A percentile compares a stretch with the other conserved stretches of the same genome.
These are phyloP conservation scores for Penicillium coffeae DNA, from an alignment of 495 filamentous ascomycete genomes.

Conservation along the genomic window DNA sequence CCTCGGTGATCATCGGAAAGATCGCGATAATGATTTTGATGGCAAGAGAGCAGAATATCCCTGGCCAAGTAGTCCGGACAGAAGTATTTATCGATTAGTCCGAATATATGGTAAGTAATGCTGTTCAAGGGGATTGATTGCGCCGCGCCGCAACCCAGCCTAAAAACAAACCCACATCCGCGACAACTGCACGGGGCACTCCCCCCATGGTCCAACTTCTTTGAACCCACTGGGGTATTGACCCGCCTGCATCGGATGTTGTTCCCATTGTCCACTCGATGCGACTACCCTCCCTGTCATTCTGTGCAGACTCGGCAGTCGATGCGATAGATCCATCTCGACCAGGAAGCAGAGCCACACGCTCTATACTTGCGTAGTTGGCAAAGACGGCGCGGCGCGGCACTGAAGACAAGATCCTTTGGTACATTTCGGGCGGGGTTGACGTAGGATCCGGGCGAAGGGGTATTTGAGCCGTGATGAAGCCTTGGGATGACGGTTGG, in stretches of 20 bases:
- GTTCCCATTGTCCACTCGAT: slow-evolving; percentile 69
- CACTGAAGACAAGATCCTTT: slow-evolving; percentile 22
- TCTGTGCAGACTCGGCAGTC: too few species aligned
- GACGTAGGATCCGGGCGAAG: slow-evolving; percentile 35
- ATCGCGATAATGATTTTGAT: too few species aligned
- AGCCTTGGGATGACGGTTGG: slow-evolving; percentile 25
- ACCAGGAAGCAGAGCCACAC: slow-evolving; percentile 37
- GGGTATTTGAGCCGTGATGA: slow-evolving; percentile 54
- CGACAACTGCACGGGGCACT: slow-evolving; percentile 61
- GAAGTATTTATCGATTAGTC: too few species aligned
- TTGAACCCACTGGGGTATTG: slow-evolving; percentile 65
- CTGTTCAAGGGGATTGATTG: neutral
- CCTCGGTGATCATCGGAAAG: too few species aligned
- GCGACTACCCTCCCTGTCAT: neutral
- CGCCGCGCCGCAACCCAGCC: slow-evolving; percentile 45
- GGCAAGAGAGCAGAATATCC: too few species aligned
- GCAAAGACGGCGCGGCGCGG: slow-evolving; percentile 48
- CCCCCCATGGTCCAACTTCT: slow-evolving; percentile 50
- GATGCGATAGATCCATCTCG: neutral
- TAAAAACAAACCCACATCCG: slow-evolving; percentile 69
- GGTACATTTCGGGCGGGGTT: slow-evolving; percentile 25
- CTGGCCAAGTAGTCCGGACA: too few species aligned
- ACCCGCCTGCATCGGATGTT: slow-evolving; percentile 63
- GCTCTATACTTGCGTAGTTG: slow-evolving; percentile 60
- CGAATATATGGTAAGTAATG: too few species aligned